Conservation (phyloP, 1,284 basidiomycete genomes). For the Cyathus pygmaeus region DNA sequence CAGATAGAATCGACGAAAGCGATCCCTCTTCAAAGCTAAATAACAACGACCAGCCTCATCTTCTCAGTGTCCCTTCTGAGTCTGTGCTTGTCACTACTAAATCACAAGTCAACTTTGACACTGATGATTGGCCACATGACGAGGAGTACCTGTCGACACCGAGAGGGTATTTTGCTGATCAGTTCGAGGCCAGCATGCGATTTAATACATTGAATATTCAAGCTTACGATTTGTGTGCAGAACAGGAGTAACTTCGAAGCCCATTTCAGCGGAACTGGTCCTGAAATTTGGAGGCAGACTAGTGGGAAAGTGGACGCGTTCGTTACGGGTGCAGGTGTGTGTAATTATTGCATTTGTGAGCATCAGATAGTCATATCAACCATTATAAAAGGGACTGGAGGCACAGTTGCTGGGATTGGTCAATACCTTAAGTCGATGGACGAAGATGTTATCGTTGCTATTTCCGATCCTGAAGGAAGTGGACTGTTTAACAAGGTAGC, state of each 20-base stretch:
- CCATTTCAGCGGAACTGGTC: conserved; percentile 91
- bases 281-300: conserved; percentile 96
- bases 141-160: conserved; percentile 60
- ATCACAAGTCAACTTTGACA: conserved; percentile 52
- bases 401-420: conserved; percentile 91
- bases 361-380: neutral
- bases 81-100: conserved; percentile 70
- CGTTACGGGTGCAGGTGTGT: conserved; percentile 88
- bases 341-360: neutral
- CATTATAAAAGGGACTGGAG: conserved; percentile 80
- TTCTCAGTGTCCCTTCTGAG: conserved; percentile 47
- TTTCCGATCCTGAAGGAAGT: conserved; percentile 94
- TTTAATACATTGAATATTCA: neutral
- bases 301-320: conserved; percentile 87
- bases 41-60: conserved; percentile 25
- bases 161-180: conserved; percentile 91
- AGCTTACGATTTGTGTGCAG: conserved; percentile 45
- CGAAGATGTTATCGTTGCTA: conserved; percentile 72
- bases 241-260: conserved; percentile 92
- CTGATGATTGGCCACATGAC: conserved; percentile 45
- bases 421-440: conserved; percentile 81
- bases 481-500: conserved; percentile 94
- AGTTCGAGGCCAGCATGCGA: conserved; percentile 77
- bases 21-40: conserved; percentile 26
- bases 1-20: conserved; percentile 43